Evolutionary conservation across 192 early-diverging fungal genomes (phyloP).

Genomic region (Jimgerdemannia flammicorona): DNA sequence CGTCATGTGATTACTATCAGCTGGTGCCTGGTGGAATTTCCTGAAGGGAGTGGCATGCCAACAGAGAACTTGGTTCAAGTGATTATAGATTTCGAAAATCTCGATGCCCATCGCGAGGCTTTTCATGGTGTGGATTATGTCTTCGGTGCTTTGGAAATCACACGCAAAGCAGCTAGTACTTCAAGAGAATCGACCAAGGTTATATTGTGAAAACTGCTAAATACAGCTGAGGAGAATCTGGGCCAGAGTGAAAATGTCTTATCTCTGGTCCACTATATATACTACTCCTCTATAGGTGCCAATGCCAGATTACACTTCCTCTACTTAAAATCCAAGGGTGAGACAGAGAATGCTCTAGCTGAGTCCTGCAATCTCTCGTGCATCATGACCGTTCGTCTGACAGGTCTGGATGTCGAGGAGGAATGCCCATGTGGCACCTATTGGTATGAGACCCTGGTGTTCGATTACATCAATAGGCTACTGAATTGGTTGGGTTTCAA

Average conservation of each 20-base stretch:
- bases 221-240: conserved; percentile 47
- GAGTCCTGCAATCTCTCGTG: conserved; percentile 55
- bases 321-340: conserved; percentile 72
- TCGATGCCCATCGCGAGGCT: conserved; percentile 31
- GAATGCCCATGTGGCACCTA: conserved; percentile 12
- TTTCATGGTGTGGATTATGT: conserved; percentile 53
- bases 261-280: conserved; percentile 45
- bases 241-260: conserved; percentile 12
- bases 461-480: no score
- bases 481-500: no score
- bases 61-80: conserved; percentile 55
- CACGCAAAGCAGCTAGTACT: conserved; percentile 57
- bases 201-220: conserved; percentile 70
- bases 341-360: conserved; percentile 65
- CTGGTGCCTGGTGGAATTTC: conserved; percentile 40
- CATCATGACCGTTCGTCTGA: conserved; percentile 63
- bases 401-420: conserved; percentile 42
- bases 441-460: no score
- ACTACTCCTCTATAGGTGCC: conserved; percentile 48
- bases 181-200: conserved; percentile 71
- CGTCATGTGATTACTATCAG: conserved; percentile 51
- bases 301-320: conserved; percentile 58
- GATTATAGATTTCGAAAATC: conserved; percentile 72
- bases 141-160: conserved; percentile 74
- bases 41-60: conserved; percentile 20